Evolutionary conservation across 2,329 filamentous ascomycete species (phyloP).

Genomic region (Bipolaris gigantea): DNA sequence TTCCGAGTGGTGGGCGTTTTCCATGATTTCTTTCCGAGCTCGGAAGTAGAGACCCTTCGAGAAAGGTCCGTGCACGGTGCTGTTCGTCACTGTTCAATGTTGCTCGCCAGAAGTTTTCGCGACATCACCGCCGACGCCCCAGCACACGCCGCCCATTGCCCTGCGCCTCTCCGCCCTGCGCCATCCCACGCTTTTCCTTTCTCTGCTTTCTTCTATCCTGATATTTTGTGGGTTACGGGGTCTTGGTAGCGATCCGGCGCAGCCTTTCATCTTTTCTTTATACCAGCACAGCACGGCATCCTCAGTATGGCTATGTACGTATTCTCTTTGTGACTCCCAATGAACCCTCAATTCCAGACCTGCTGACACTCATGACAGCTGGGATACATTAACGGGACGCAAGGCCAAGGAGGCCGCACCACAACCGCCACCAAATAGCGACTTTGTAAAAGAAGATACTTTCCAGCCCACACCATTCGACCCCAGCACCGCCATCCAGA

Average conservation of each 20-base stretch:
- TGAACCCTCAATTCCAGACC: not conserved
- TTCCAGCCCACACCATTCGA: constrained; percentile 66
- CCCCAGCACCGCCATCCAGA: constrained; percentile 68
- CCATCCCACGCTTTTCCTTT: constrained; percentile 10
- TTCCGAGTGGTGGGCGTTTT: constrained; percentile 8
- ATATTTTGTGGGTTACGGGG: constrained; percentile 19
- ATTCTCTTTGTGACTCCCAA: not conserved
- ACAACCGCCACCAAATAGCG: constrained; percentile 38
- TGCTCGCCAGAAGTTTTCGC: constrained; percentile 39
- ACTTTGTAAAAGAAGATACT: constrained; percentile 47
- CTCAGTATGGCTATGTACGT: constrained; percentile 44
- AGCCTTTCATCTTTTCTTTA: constrained; percentile 17
- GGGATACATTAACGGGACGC: constrained; percentile 63
- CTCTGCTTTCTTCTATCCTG: constrained; percentile 17
- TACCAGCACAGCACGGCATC: constrained; percentile 18
- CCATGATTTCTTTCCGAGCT: constrained; percentile 33
- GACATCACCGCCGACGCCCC: constrained; percentile 24
- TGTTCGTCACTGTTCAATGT: constrained; percentile 24
- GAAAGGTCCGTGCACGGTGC: constrained; percentile 27
- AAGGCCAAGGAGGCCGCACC: constrained; percentile 55
- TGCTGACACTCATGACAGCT: constrained; percentile 26
- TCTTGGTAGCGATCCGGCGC: constrained; percentile 26
- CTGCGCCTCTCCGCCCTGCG: constrained; percentile 30
- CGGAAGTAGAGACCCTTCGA: constrained; percentile 30
- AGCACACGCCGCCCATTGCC: constrained; percentile 26